Evolutionary conservation across 2,329 filamentous ascomycete species (phyloP).

Genomic region (Penicillium paneum): DNA sequence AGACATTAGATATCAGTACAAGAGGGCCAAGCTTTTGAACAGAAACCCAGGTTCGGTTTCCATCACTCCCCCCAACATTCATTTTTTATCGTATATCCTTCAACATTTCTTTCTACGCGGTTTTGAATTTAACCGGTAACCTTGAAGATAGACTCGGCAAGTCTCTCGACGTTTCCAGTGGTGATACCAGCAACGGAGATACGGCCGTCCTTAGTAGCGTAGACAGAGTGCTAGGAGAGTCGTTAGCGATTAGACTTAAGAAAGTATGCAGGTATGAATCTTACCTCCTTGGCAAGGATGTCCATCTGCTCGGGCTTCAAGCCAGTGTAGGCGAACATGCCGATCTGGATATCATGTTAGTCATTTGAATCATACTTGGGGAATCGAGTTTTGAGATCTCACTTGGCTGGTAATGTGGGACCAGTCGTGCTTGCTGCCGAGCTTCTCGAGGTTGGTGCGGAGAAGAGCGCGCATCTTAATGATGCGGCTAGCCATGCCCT

Average conservation of each 20-base stretch:
- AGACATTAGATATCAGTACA: slow-evolving; percentile 30
- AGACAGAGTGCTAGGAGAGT: slow-evolving; percentile 73
- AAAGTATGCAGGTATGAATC: slow-evolving; percentile 14
- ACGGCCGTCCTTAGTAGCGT: slow-evolving; percentile 75
- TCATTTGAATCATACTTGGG: neutral
- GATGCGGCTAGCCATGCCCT: slow-evolving; percentile 98
- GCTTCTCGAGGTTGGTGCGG: slow-evolving; percentile 89
- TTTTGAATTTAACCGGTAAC: slow-evolving; percentile 43
- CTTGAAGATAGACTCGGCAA: slow-evolving; percentile 52
- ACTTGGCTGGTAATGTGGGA: slow-evolving; percentile 91
- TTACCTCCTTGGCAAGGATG: slow-evolving; percentile 76
- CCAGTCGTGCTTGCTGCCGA: slow-evolving; percentile 97
- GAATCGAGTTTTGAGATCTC: slow-evolving; percentile 4
- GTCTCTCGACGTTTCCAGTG: slow-evolving; percentile 48
- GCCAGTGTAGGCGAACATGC: slow-evolving; percentile 99
- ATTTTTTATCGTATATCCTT: slow-evolving; percentile 9
- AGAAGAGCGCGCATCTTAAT: slow-evolving; percentile 95
- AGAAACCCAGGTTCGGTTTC: slow-evolving; percentile 2
- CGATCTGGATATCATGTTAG: slow-evolving; percentile 58
- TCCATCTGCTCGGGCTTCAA: slow-evolving; percentile 90
- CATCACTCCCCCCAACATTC: slow-evolving; percentile 1
- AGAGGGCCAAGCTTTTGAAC: slow-evolving; percentile 7
- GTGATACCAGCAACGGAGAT: slow-evolving; percentile 53
- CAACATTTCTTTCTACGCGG: neutral
- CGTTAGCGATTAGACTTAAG: slow-evolving; percentile 9